These are phyloP conservation scores for Melaleuca quinquenervia DNA, from an alignment of 345 rosid genomes.

Conservation along the genomic window DNA sequence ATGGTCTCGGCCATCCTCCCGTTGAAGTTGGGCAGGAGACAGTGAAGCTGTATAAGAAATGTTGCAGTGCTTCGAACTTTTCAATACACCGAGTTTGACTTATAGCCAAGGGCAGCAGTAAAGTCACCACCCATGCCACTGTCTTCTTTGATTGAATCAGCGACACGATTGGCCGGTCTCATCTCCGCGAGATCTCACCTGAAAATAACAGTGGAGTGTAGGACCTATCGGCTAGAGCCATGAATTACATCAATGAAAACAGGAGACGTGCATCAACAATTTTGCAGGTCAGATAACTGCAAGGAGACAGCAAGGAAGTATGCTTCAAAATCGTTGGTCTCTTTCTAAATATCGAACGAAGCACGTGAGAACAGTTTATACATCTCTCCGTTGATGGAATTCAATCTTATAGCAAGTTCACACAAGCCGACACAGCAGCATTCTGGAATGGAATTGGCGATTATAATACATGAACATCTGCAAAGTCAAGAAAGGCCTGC, in stretches of 20 bases:
- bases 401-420: background rate
- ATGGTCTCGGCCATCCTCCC: background rate
- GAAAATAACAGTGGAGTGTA: background rate
- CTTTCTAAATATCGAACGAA: background rate
- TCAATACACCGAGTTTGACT: constrained; percentile 37
- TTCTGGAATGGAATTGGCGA: constrained; percentile 69
- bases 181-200: constrained; percentile 69
- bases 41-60: constrained; percentile 48
- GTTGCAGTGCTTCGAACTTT: constrained; percentile 46
- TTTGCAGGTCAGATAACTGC: background rate
- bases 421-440: constrained; percentile 44
- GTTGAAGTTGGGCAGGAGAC: constrained; percentile 29
- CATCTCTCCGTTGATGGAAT: background rate
- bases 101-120: constrained; percentile 19
- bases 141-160: constrained; percentile 12
- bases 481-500: constrained; percentile 59
- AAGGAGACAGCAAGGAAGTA: background rate
- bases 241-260: background rate
- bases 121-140: constrained; percentile 4
- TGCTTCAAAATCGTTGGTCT: background rate
- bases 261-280: background rate
- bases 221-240: background rate
- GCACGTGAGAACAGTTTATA: background rate
- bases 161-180: constrained; percentile 27
- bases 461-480: constrained; percentile 67